Conservation (phyloP, 2,329 filamentous ascomycete species). For the Cadophora gregata region DNA sequence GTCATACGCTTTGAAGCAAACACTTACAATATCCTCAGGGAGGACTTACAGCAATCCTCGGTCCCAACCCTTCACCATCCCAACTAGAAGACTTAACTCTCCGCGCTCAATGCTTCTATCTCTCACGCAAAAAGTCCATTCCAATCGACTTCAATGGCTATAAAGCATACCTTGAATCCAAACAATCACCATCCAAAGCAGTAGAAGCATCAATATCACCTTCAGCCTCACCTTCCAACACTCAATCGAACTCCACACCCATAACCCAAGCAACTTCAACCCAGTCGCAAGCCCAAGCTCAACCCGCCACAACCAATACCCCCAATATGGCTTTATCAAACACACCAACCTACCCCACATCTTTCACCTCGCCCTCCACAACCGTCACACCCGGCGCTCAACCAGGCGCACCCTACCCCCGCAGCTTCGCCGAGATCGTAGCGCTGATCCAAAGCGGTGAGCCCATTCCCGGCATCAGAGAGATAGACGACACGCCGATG, state of each 20-base stretch:
- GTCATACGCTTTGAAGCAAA: background rate
- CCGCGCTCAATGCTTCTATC: constrained; percentile 75
- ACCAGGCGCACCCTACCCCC: constrained; percentile 73
- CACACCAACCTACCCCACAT: constrained; percentile 1
- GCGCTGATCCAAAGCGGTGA: constrained; percentile 83
- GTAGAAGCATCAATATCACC: background rate
- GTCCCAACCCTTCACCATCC: constrained; percentile 59
- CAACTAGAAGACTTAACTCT: constrained; percentile 63
- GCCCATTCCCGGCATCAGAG: constrained; percentile 83
- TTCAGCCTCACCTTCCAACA: constrained; percentile 10
- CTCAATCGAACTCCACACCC: background rate
- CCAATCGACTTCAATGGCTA: constrained; percentile 71
- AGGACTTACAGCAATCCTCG: constrained; percentile 69
- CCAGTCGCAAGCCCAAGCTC: constrained; percentile 17
- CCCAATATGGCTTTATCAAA: background rate
- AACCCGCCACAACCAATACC: background rate
- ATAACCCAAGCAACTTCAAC: constrained; percentile 18
- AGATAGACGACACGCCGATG: constrained; percentile 82
- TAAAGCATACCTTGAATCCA: constrained; percentile 60
- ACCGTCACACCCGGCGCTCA: constrained; percentile 19
- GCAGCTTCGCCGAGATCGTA: constrained; percentile 84
- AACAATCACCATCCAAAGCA: constrained; percentile 21
- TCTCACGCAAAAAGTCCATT: constrained; percentile 53
- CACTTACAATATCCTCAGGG: constrained; percentile 47
- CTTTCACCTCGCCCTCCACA: background rate